These are phyloP conservation scores for Chrysoporthe cubensis DNA, from an alignment of 2,329 filamentous ascomycete species.

Conservation along the genomic window DNA sequence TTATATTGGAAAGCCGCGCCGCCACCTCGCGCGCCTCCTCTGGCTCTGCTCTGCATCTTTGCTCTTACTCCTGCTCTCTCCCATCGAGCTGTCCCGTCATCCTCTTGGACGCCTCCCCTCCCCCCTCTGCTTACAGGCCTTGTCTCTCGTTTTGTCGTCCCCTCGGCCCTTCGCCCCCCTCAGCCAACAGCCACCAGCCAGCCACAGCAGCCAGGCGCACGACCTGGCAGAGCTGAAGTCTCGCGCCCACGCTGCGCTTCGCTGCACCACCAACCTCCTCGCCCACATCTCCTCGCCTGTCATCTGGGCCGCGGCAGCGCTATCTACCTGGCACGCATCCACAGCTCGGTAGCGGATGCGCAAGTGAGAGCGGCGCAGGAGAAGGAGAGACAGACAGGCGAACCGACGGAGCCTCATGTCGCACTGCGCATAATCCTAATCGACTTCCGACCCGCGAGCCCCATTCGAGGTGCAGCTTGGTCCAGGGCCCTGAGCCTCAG, in stretches of 20 bases:
- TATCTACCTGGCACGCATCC: neutral
- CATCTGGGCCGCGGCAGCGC: neutral
- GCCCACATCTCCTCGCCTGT: slow-evolving; percentile 1
- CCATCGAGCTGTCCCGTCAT: neutral
- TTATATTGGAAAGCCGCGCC: slow-evolving; percentile 11
- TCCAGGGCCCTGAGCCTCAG: neutral
- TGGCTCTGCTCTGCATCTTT: neutral
- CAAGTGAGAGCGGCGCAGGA: neutral
- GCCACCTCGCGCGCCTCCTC: slow-evolving; percentile 14
- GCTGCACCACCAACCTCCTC: slow-evolving; percentile 3
- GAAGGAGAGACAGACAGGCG: neutral
- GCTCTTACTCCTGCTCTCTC: neutral
- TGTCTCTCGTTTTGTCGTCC: slow-evolving; percentile 19
- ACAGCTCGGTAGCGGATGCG: neutral
- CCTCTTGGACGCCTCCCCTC: neutral
- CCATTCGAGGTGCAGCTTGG: neutral
- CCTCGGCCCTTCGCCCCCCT: neutral
- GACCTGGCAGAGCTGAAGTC: neutral
- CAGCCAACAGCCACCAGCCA: neutral
- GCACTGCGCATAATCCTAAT: slow-evolving; percentile 10
- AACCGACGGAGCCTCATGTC: neutral
- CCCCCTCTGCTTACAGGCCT: slow-evolving; percentile 2
- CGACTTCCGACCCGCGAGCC: neutral
- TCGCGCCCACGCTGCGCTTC: slow-evolving; percentile 11
- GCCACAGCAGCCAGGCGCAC: neutral